Evolutionary conservation across 2,329 filamentous ascomycete species (phyloP), one percentile per base, ranked within the genome.

Genomic region (Calonectria pseudoreteaudii): DNA sequence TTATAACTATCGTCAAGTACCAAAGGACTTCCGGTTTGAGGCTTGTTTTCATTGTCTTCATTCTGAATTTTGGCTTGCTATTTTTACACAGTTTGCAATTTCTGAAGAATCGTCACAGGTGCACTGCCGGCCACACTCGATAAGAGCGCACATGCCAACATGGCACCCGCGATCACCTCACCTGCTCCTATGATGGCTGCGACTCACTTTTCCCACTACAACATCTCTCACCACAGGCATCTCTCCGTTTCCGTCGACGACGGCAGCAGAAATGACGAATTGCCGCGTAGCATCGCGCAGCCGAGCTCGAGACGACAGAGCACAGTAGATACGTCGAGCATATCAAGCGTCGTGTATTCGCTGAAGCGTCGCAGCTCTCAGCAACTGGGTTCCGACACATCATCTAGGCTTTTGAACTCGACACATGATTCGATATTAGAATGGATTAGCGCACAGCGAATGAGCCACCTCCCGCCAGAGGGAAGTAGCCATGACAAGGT

Each of bases 91-190:
- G n/a, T 38, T 28, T 26, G 16, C 38, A 62, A 41, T 41, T 60
- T 62, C 56, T 62, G 56, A 62, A 38, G 20, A 26, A 38, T 62
- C 23, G 18, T 62, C 23, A 62, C 14, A 62, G 56, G 56, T 62
- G 56, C n/a, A 62, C 23, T 41, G 26, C 23, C 56, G 34, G 26
- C 16, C 34, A 41, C 14, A 41, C 26, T 28, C 13, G n/a, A 6
- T 30, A 30, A 41, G 34, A 41, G 34, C 36, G 31, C 4, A 28
- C 36, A 38, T 16, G 14, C 36, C 34, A 38, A 23, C 23, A 62
- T 62, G 56, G 56, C 56, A 28, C 56, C 56, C 38, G 56, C 56
- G 56, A 62, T 62, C 56, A 62, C 56, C 23, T 62, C 56, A 18
- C 56, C 56, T 41, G 56, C 56, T 41, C 56, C 56, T 23, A 41